Evolutionary conservation across 2,329 filamentous ascomycete genomes (phyloP).

Genomic region (Hypoxylon sp.): DNA sequence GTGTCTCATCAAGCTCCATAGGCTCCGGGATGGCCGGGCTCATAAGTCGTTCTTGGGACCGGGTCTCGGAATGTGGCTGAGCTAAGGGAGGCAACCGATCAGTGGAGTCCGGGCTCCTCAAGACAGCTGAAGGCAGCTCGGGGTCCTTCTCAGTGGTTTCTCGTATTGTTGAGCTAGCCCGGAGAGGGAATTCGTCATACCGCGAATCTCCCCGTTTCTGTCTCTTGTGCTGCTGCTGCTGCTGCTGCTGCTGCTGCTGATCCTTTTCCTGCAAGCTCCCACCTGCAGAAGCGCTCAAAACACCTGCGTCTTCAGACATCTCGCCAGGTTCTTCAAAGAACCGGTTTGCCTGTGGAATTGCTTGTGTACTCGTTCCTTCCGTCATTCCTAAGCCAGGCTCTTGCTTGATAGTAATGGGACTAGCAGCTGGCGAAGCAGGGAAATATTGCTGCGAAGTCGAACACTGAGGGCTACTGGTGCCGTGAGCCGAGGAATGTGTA

Average conservation of each 20-base stretch:
- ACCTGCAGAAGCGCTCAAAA: conserved; percentile 19
- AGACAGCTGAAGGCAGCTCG: conserved; percentile 51
- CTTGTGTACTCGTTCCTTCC: conserved; percentile 32
- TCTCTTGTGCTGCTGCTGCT: conserved; percentile 41
- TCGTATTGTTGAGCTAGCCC: conserved; percentile 48
- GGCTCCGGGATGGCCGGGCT: conserved; percentile 56
- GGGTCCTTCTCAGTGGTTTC: conserved; percentile 52
- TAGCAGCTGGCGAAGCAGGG: conserved; percentile 41
- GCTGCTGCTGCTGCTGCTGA: conserved; percentile 39
- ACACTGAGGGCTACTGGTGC: conserved; percentile 40
- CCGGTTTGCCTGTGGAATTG: conserved; percentile 26
- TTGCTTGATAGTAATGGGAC: conserved; percentile 44
- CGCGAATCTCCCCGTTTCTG: conserved; percentile 47
- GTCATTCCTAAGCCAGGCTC: conserved; percentile 41
- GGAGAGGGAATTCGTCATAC: conserved; percentile 44
- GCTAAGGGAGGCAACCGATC: conserved; percentile 52
- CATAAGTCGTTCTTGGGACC: conserved; percentile 53
- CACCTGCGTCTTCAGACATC: conserved; percentile 40
- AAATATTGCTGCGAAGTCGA: conserved; percentile 46
- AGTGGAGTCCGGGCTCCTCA: conserved; percentile 48
- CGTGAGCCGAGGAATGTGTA: conserved; percentile 50
- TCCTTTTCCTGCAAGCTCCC: conserved; percentile 35
- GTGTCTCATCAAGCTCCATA: conserved; percentile 52
- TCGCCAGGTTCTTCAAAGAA: conserved; percentile 52
- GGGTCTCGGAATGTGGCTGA: conserved; percentile 51